Base-by-base conservation (phyloP, 106 monocot genomes). In the Chionographis japonica region DNA sequence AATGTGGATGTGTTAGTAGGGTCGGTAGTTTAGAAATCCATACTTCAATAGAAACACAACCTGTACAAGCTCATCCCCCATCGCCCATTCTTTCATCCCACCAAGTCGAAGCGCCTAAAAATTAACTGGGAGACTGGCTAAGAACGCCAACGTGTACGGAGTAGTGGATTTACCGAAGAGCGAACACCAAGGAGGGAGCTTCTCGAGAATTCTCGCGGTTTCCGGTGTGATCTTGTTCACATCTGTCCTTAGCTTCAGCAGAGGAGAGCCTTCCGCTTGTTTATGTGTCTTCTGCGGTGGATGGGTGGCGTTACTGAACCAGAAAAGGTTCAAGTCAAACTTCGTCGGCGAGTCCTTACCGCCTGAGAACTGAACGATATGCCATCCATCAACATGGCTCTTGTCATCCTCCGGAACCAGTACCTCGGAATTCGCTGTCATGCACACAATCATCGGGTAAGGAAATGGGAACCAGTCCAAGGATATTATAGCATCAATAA, bases 141-240 rank as follows among this genome's bases (percentile, higher is more conserved):
- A 72, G 81, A 92, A 97, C 55, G 97, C 84, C 8, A 92, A 77
- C 15, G 82, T 87, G 20, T 71, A 75, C 3, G 97, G 97, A 15
- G 80, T 70, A 54, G 85, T 90, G n/a, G 87, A 97, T 75, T 97
- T 97, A 37, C 97, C 89, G 40, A 92, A 97, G 46, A 78, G 80
- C 2, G 97, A 68, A 49, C 84, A 89, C 97, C 97, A 92, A 9
- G 40, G 42, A 50, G 97, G 92, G 69, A 97, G 89, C 72, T 83
- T 92, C 55, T 92, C 64, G 8, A 97, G 78, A 50, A 92, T 80
- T 19, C 78, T 73, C 1, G 73, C 77, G 37, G 65, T 65, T 68
- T 71, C 68, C 11, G 97, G 92, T 6, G 97, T 97, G 27, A 85
- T 69, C 63, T 62, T 77, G 75, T 83, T 77, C 18, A 85, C 69